Evolutionary conservation across 2,329 filamentous ascomycete genomes (phyloP), one percentile per base, ranked within the genome.

Genomic region (Alternaria angustiovoidea): DNA sequence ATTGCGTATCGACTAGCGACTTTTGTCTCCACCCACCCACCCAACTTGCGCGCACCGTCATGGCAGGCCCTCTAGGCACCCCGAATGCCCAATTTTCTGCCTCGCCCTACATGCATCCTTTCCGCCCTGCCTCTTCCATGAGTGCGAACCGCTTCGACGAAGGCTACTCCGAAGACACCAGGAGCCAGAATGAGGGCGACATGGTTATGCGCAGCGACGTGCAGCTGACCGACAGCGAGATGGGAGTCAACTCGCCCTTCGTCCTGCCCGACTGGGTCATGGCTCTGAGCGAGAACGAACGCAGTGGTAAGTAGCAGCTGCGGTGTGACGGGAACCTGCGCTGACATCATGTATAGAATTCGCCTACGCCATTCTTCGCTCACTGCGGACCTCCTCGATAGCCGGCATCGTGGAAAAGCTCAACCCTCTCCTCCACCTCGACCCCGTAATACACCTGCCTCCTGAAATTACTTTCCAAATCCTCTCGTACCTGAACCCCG

Each of bases 391-490:
- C 1, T 91, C 91, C 7, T 87, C 89, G 54, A 89, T 97, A 61
- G 89, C 91, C 51, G 85, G 90, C 44, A 91, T 97, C 54, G 92
- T 97, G 47, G 87, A 94, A 55, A 87, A 90, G 64, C 82, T 97
- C 18, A 91, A 89, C 63, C 92, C 93, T 4, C 86, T 94, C 53
- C 88, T 98, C 3, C 94, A 97, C 78, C 94, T 97, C 80, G 92
- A 99, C 79, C 97, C 97, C 55, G 88, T 97, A 42, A 83, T 88
- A 65, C 89, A 92, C 71, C 87, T 99, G 0, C 95, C 95, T 0
- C 88, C 92, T 26, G 95, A 99, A 77, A 91, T 99, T 70, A 96
- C 93, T 62, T 89, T 95, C 44, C 91, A 96, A 72, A 90, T 98
- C 44, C 89, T 99, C 43, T 89, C 91, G 16, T 95, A 93, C 73